Evolutionary conservation across 768 basidiomycete genomes (phyloP).

Genomic region (Mycena indigotica): DNA sequence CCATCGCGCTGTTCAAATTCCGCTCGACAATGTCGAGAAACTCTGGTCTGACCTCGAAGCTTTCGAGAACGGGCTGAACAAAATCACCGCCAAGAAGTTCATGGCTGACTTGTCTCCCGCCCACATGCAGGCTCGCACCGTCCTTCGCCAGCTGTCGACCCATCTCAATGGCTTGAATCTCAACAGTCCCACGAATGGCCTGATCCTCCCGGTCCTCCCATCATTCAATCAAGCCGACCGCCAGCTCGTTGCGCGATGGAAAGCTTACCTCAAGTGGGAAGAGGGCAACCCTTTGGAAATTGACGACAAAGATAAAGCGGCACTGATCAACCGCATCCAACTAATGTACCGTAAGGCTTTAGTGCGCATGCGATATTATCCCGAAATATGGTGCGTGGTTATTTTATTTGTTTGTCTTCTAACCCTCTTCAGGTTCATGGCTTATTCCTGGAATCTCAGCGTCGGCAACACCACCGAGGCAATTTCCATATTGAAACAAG

Average conservation of each 20-base stretch:
- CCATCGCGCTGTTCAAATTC: slow-evolving; percentile 92
- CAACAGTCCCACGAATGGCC: slow-evolving; percentile 50
- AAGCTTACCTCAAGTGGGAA: slow-evolving; percentile 92
- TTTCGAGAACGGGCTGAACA: slow-evolving; percentile 88
- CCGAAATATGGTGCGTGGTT: slow-evolving; percentile 82
- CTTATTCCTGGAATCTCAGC: slow-evolving; percentile 77
- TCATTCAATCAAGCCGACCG: slow-evolving; percentile 75
- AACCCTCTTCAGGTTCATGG: slow-evolving; percentile 77
- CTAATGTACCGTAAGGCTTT: slow-evolving; percentile 88
- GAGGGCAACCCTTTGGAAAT: slow-evolving; percentile 92
- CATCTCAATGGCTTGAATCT: slow-evolving; percentile 66
- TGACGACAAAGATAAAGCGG: slow-evolving; percentile 75
- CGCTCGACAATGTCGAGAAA: slow-evolving; percentile 88
- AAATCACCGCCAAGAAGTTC: slow-evolving; percentile 95
- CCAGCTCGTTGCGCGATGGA: slow-evolving; percentile 83
- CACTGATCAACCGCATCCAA: slow-evolving; percentile 70
- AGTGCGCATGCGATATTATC: slow-evolving; percentile 90
- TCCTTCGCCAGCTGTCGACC: slow-evolving; percentile 77
- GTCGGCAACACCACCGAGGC: slow-evolving; percentile 84
- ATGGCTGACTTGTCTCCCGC: slow-evolving; percentile 89
- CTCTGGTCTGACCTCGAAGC: slow-evolving; percentile 94
- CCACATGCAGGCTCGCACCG: slow-evolving; percentile 93
- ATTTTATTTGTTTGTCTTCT: not conserved
- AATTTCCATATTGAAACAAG: slow-evolving; percentile 73
- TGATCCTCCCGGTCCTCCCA: slow-evolving; percentile 68